These are phyloP conservation scores for Elymus sibiricus DNA, from an alignment of 176 grass and related monocot species.

Conservation along the genomic window DNA sequence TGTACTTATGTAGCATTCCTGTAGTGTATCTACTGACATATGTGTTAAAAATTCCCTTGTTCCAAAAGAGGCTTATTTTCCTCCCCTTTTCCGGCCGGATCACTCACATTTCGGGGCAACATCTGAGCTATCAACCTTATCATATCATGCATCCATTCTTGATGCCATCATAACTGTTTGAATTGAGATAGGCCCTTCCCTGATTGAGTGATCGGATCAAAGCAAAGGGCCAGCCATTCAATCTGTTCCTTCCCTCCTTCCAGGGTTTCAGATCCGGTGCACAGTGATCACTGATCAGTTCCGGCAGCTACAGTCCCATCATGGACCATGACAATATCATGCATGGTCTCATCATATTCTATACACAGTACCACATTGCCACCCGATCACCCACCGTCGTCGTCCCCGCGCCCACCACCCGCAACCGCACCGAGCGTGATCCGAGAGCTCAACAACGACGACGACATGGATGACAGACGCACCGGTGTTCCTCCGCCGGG, in stretches of 20 bases:
- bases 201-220: conserved; percentile 1
- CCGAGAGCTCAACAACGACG: neutral
- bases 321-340: neutral
- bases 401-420: conserved; percentile 2
- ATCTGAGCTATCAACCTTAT: neutral
- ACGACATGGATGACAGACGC: neutral
- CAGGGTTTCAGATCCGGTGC: neutral
- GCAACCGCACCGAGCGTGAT: neutral
- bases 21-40: neutral
- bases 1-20: neutral
- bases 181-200: neutral
- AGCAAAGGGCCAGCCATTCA: neutral
- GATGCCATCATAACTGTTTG: neutral
- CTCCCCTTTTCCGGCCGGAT: neutral
- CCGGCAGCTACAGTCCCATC: neutral
- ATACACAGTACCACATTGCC: neutral
- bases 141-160: neutral
- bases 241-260: neutral
- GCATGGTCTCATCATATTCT: neutral
- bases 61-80: neutral
- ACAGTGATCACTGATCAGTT: neutral
- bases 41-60: neutral
- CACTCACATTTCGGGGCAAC: neutral
- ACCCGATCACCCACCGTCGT: neutral
- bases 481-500: neutral